Percentiles rank a stretch among this genome's conserved stretches.
phyloP scores from a whole-genome alignment of 352 stramenopile species.

The Saprolegnia parasitica region DNA sequence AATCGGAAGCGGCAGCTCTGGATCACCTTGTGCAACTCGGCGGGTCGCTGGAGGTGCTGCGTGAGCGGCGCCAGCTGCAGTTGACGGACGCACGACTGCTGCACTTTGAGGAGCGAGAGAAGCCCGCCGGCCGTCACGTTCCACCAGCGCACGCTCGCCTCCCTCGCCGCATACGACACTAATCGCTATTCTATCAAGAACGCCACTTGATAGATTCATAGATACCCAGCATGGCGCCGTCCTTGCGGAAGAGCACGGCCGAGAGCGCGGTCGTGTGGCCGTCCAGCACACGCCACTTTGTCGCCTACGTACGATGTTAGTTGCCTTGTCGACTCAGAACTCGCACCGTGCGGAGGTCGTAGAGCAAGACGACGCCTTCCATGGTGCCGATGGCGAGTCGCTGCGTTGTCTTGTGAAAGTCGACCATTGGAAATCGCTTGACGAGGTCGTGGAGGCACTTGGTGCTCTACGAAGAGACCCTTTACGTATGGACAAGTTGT shows the following conservation, averaged over 20 bases:
- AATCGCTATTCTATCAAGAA: too few species aligned
- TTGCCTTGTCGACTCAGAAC: neutral
- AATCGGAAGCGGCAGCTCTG: slow-evolving; percentile 68
- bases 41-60: slow-evolving; percentile 52
- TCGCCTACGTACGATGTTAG: slow-evolving; percentile 35
- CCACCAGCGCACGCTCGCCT: slow-evolving; percentile 79
- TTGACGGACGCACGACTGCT: slow-evolving; percentile 82
- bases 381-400: slow-evolving; percentile 79
- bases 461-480: slow-evolving; percentile 40
- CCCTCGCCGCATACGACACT: slow-evolving; percentile 74
- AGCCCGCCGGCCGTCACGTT: slow-evolving; percentile 73
- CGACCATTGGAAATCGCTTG: slow-evolving; percentile 78
- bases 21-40: slow-evolving; percentile 43
- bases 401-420: slow-evolving; percentile 85
- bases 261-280: slow-evolving; percentile 70
- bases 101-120: slow-evolving; percentile 85
- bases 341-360: slow-evolving; percentile 62
- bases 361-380: slow-evolving; percentile 85
- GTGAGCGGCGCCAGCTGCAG: slow-evolving; percentile 52
- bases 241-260: slow-evolving; percentile 58
- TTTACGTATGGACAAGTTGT: neutral
- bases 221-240: slow-evolving; percentile 58
- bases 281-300: slow-evolving; percentile 84
- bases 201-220: neutral
- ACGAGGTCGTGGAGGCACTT: slow-evolving; percentile 77